A percentile compares a stretch with the other conserved stretches of the same genome.
These are phyloP conservation scores for Amanita exitialis DNA, from an alignment of 768 basidiomycete genomes.

Conservation along the genomic window DNA sequence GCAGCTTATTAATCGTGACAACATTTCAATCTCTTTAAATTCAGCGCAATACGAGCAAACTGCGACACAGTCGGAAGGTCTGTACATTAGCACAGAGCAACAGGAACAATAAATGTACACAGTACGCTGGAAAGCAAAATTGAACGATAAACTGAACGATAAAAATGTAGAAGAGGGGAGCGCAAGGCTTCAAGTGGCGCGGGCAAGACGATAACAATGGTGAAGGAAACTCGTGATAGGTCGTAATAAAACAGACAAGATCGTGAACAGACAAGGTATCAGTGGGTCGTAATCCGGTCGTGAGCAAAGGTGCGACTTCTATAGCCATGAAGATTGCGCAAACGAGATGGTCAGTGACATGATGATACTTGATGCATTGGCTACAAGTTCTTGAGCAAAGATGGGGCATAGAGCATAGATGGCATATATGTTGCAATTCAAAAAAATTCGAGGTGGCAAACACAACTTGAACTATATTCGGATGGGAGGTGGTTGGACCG, in stretches of 20 bases:
- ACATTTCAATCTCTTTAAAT: background rate
- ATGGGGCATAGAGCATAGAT: constrained; percentile 2
- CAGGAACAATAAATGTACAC: background rate
- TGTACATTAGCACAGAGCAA: background rate
- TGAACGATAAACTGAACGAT: background rate
- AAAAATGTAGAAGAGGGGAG: background rate
- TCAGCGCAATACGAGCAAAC: background rate
- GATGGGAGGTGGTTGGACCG: constrained; percentile 26
- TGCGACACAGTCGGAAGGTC: background rate
- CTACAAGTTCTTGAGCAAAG: background rate
- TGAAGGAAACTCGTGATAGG: background rate
- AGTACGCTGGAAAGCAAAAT: background rate
- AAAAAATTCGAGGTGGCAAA: background rate
- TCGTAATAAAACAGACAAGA: constrained; percentile 7
- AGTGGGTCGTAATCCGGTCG: background rate
- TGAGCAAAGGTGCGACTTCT: background rate
- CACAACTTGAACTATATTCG: constrained; percentile 16
- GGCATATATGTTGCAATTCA: background rate
- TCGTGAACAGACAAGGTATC: background rate
- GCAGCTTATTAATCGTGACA: background rate
- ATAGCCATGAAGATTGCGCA: background rate
- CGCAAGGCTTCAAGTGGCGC: background rate
- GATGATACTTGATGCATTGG: background rate
- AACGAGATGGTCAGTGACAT: background rate
- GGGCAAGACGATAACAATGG: background rate